Evolutionary conservation across 495 filamentous ascomycete genomes (phyloP), one percentile per base, ranked within the genome.

Genomic region (Opeltia flavorubescens): DNA sequence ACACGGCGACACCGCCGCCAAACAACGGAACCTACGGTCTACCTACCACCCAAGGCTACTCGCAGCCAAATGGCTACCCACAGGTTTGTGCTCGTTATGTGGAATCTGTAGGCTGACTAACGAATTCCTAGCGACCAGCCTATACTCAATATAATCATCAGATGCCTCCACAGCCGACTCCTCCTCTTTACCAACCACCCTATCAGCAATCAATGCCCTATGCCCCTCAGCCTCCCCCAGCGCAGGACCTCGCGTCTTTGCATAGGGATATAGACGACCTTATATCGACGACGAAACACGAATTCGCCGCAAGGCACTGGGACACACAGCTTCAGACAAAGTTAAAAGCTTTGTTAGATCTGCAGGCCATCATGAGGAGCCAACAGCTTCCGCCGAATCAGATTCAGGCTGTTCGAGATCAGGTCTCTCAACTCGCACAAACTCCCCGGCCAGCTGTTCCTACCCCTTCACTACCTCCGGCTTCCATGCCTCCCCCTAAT

Each of bases 321-420:
- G 83, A 95, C 68, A 65, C 69, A 61, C 74, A 75, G 57, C 71
- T 81, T 52, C 80, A 87, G 64, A 77, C 76, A 49, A 82, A 80
- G 56, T 64, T 96, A 57, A 83, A 89, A 62, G 86, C 89, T 17
- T 72, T 96, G 53, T 65, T 93, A 62, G 86, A 89, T 62, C 74
- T 96, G 51, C 82, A 95, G 65, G 74, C 62, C 39, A 78, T 94
- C 56, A 66, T 96, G 63, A 74, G 83, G 57, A 78, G 69, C 52
- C 84, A 85, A 58, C 75, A 86, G 55, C 74, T 94, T 55, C 77
- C 83, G 39, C 80, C 77, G 58, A 78, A 87, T 53, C 80, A 93
- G 66, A 70, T 95, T 53, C 78, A 77, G 61, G 70, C 80, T 58
- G 78, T 94, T 55, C 78, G 80, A 60, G 77, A 86, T 55, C 81